A percentile compares a stretch with the other conserved stretches of the same genome.
These are phyloP conservation scores for Fomitopsis palustris DNA, from an alignment of 1,284 basidiomycete genomes.

Conservation along the genomic window DNA sequence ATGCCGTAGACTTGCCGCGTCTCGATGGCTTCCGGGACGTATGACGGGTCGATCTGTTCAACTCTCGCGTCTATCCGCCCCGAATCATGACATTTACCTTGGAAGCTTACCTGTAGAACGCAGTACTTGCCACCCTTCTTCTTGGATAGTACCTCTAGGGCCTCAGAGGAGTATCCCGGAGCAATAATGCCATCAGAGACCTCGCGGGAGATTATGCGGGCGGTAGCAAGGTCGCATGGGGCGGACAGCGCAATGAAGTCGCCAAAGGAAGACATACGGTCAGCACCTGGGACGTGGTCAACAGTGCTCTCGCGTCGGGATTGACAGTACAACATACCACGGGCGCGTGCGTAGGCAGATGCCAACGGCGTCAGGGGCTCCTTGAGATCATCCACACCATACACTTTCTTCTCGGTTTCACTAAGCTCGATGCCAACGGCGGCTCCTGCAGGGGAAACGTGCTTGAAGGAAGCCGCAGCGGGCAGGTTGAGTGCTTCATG, in stretches of 20 bases:
- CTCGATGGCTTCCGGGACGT: constrained; percentile 77
- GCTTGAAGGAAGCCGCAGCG: constrained; percentile 99
- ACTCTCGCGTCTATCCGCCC: neutral
- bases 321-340: constrained; percentile 51
- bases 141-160: constrained; percentile 88
- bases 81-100: neutral
- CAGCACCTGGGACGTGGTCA: constrained; percentile 61
- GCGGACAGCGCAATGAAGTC: constrained; percentile 97
- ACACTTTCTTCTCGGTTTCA: constrained; percentile 90
- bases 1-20: constrained; percentile 96
- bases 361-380: constrained; percentile 88
- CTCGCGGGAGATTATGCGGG: constrained; percentile 95
- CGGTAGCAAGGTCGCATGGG: constrained; percentile 90
- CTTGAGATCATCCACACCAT: constrained; percentile 94
- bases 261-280: constrained; percentile 99
- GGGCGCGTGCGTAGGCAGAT: constrained; percentile 92
- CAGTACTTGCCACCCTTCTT: constrained; percentile 99
- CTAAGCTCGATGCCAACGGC: constrained; percentile 87
- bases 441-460: constrained; percentile 96
- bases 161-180: constrained; percentile 87
- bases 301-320: neutral
- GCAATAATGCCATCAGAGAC: constrained; percentile 98
- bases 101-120: constrained; percentile 72
- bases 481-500: constrained; percentile 84
- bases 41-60: constrained; percentile 78